These are phyloP conservation scores for Malus hybrid DNA, from an alignment of 331 rosid genomes.

Conservation along the genomic window DNA sequence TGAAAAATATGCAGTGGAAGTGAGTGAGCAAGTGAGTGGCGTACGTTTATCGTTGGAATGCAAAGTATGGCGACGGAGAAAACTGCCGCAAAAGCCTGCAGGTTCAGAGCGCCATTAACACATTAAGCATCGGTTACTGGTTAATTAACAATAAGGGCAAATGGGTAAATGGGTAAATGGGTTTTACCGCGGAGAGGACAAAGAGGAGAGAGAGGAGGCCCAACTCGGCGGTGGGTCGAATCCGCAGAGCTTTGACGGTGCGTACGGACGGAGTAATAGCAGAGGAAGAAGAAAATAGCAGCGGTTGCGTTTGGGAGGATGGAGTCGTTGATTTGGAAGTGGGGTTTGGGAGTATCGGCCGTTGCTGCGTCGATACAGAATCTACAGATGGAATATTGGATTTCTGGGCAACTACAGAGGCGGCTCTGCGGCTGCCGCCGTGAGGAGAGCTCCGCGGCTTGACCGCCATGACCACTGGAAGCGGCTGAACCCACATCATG, in stretches of 20 bases:
- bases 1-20: neutral
- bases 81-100: conserved; percentile 45
- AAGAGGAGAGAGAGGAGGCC: conserved; percentile 39
- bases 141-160: neutral
- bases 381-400: neutral
- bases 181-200: conserved; percentile 43
- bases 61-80: conserved; percentile 36
- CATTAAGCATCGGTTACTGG: neutral
- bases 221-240: conserved; percentile 42
- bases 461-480: neutral
- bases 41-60: conserved; percentile 41
- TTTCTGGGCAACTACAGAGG: neutral
- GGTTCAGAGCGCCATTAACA: neutral
- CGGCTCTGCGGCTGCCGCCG: neutral
- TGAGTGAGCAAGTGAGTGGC: neutral
- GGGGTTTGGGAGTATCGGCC: neutral
- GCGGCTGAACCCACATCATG: neutral
- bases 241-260: conserved; percentile 1
- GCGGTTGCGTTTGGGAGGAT: neutral
- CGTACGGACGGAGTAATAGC: conserved; percentile 15
- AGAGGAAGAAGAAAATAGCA: neutral
- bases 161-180: neutral
- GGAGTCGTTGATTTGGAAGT: neutral
- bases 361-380: neutral
- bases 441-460: neutral